These are phyloP conservation scores for Lathyrus tuberosus DNA, from an alignment of 306 rosid species.

Conservation along the genomic window DNA sequence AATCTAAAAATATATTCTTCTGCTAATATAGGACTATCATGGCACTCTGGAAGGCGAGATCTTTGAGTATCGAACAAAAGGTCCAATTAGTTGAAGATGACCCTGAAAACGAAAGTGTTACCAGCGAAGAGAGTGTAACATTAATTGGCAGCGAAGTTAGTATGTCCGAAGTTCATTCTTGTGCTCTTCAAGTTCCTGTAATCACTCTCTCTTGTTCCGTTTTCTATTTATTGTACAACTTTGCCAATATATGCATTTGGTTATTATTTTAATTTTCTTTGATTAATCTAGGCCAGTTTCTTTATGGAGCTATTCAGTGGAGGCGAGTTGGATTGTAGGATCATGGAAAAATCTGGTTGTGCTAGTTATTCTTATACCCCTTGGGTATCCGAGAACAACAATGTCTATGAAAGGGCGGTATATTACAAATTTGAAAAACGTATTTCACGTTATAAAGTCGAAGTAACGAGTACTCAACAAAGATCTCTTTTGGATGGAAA, in stretches of 20 bases:
- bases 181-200: slow-evolving; percentile 68
- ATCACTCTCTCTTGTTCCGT: slow-evolving; percentile 38
- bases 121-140: slow-evolving; percentile 73
- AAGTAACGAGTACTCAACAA: slow-evolving; percentile 86
- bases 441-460: slow-evolving; percentile 71
- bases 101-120: slow-evolving; percentile 61
- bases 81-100: slow-evolving; percentile 84
- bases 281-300: slow-evolving; percentile 60
- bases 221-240: neutral
- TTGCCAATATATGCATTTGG: slow-evolving; percentile 19
- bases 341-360: slow-evolving; percentile 87
- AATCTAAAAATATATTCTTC: slow-evolving; percentile 36
- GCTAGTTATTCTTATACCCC: slow-evolving; percentile 74
- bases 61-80: slow-evolving; percentile 92
- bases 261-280: slow-evolving; percentile 35
- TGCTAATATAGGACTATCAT: slow-evolving; percentile 75
- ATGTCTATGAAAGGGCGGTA: slow-evolving; percentile 68
- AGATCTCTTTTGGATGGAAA: slow-evolving; percentile 57
- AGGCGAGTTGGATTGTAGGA: slow-evolving; percentile 71
- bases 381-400: slow-evolving; percentile 85
- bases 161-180: slow-evolving; percentile 77
- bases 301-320: slow-evolving; percentile 79
- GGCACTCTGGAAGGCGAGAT: slow-evolving; percentile 96
- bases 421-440: slow-evolving; percentile 75
- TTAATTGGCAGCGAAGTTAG: slow-evolving; percentile 68